Conservation (phyloP, 768 basidiomycete species). For the Boletus rufocinnamomeus region DNA sequence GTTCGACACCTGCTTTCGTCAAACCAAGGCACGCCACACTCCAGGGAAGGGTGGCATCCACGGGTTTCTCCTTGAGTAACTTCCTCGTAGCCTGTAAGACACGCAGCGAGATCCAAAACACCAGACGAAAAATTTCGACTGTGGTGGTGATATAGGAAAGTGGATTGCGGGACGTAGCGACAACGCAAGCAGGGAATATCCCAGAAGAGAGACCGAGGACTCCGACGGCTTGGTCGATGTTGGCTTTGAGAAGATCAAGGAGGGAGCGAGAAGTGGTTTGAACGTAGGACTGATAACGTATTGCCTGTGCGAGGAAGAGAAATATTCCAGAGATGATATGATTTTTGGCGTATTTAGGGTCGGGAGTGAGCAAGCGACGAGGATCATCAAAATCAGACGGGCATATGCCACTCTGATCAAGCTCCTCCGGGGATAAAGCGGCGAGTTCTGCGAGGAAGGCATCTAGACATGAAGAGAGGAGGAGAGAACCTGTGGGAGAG, state of each 20-base stretch:
- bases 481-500: conserved; percentile 42
- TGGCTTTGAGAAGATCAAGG: conserved; percentile 34
- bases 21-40: conserved; percentile 43
- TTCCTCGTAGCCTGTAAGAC: conserved; percentile 36
- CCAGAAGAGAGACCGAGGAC: conserved; percentile 60
- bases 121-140: conserved; percentile 50
- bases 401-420: conserved; percentile 41
- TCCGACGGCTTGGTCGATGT: conserved; percentile 38
- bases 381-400: conserved; percentile 45
- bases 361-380: conserved; percentile 41
- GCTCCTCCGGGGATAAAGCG: conserved; percentile 42
- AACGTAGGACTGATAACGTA: conserved; percentile 53
- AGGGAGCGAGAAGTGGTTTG: conserved; percentile 30
- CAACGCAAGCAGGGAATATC: conserved; percentile 54
- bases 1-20: conserved; percentile 25
- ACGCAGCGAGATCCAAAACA: conserved; percentile 55
- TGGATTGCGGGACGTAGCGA: conserved; percentile 43
- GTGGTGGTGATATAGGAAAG: conserved; percentile 46
- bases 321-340: conserved; percentile 50
- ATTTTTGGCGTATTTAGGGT: conserved; percentile 42
- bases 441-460: conserved; percentile 52
- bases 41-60: conserved; percentile 43
- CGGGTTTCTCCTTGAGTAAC: conserved; percentile 19
- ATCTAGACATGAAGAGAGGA: conserved; percentile 53
- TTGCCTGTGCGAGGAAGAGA: conserved; percentile 52